Base-by-base conservation (phyloP, 73 alveolate species). In the Paramecium bursaria region DNA sequence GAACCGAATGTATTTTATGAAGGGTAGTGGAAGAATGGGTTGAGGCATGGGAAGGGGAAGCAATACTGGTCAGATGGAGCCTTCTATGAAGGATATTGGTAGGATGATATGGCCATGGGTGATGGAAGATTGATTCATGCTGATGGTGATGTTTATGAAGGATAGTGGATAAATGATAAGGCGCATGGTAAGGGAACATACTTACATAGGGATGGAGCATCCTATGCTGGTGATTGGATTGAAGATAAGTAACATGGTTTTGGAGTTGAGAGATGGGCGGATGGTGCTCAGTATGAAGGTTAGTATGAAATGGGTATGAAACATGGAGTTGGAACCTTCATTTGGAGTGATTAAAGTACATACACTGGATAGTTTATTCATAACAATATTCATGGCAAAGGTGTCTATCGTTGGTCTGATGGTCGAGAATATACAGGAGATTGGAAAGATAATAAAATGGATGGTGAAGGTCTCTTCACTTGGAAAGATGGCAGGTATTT, bases 131-230 rank as follows among this genome's bases (percentile, higher is more conserved):
- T 91, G 17, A 53, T 87, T 9, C 90, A 90, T 50, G 85, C 82
- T 27, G 94, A 91, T 67, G 96, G 96, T 2, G 92, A 91, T 80
- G 74, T 75, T 17, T 91, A 77, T 82, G 96, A 91, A 88, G 96
- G 96, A 0, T 87, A 91, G 48, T 91, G 91, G 88, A 21, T 29
- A 55, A 67, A 91, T 55, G 96, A 91, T 17, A 75, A 85, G 52
- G 90, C 92, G 2, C 92, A 88, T 75, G 94, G 95, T 10, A 75
- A 87, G 14, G 95, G 95, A 29, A 90, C 79, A 23, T 90, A 52
- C 87, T 73, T 73, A 48, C 89, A 87, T 67, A 90, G 54, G 26
- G 87, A 87, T 46, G 93, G 90, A 42, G 93, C 91, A 15, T 49
- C 50, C 35, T 85, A 85, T 46, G 46, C 23, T 46, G 91, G 91